These are phyloP conservation scores for Sarocladium brachiariae DNA, from an alignment of 2,329 filamentous ascomycete genomes.

Conservation along the genomic window DNA sequence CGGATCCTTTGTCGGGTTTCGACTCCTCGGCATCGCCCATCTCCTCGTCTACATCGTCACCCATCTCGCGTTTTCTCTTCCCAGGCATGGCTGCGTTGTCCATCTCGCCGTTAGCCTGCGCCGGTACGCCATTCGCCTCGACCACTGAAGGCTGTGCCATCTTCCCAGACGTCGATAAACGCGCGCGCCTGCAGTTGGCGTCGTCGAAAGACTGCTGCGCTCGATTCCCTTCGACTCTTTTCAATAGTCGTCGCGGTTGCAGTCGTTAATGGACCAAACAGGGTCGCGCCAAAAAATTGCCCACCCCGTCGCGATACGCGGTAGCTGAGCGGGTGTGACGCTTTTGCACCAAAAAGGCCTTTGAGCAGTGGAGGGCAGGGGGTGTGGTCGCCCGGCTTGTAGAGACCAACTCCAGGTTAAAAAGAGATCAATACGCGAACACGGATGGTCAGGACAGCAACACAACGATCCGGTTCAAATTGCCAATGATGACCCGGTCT, in stretches of 20 bases:
- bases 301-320: slow-evolving; percentile 32
- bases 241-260: slow-evolving; percentile 3
- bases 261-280: not conserved
- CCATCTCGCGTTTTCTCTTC: slow-evolving; percentile 55
- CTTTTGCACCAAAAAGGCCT: slow-evolving; percentile 4
- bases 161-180: not conserved
- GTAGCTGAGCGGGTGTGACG: slow-evolving; percentile 13
- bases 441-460: not conserved
- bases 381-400: not conserved
- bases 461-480: not conserved
- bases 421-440: slow-evolving; percentile 2
- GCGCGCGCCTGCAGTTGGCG: not conserved
- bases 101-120: slow-evolving; percentile 33
- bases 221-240: not conserved
- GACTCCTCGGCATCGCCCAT: slow-evolving; percentile 20
- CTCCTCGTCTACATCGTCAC: slow-evolving; percentile 29
- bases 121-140: slow-evolving; percentile 34
- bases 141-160: slow-evolving; percentile 36
- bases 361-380: slow-evolving; percentile 6
- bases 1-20: slow-evolving; percentile 18
- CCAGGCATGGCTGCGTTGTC: slow-evolving; percentile 29
- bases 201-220: not conserved
- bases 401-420: slow-evolving; percentile 5
- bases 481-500: slow-evolving; percentile 3
- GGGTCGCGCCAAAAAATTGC: slow-evolving; percentile 3